A percentile compares a stretch with the other conserved stretches of the same genome.
These are phyloP conservation scores for Plasmodium adleri DNA, from an alignment of 169 alveolate genomes.

Conservation along the genomic window DNA sequence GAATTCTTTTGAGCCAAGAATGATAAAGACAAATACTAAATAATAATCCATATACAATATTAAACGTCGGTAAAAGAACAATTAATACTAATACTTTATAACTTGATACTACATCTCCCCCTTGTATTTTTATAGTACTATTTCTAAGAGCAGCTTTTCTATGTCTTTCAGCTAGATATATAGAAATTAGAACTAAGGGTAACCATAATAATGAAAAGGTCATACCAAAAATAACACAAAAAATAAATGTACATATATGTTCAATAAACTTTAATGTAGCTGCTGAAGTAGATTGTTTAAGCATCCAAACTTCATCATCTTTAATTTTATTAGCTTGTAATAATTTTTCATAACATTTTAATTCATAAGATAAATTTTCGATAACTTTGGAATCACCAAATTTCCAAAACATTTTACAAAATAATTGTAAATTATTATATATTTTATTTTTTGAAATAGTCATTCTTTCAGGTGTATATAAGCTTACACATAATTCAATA, in stretches of 20 bases:
- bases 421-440: slow-evolving; percentile 85
- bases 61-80: slow-evolving; percentile 90
- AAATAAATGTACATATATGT: slow-evolving; percentile 79
- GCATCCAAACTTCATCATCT: slow-evolving; percentile 92
- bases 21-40: slow-evolving; percentile 81
- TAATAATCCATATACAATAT: slow-evolving; percentile 86
- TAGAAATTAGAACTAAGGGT: slow-evolving; percentile 89
- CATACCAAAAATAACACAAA: slow-evolving; percentile 85
- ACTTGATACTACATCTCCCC: slow-evolving; percentile 92
- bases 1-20: slow-evolving; percentile 77
- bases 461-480: slow-evolving; percentile 92
- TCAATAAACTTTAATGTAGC: slow-evolving; percentile 87
- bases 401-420: slow-evolving; percentile 89
- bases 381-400: slow-evolving; percentile 85
- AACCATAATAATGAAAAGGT: slow-evolving; percentile 92
- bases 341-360: slow-evolving; percentile 86
- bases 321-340: slow-evolving; percentile 85
- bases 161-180: slow-evolving; percentile 90
- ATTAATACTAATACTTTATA: slow-evolving; percentile 91
- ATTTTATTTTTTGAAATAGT: slow-evolving; percentile 87
- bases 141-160: slow-evolving; percentile 85
- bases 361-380: slow-evolving; percentile 81
- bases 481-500: slow-evolving; percentile 86
- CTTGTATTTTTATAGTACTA: slow-evolving; percentile 90
- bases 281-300: slow-evolving; percentile 91